Evolutionary conservation across 768 basidiomycete species (phyloP), one percentile per base, ranked within the genome.

Genomic region (Cubamyces sp.): DNA sequence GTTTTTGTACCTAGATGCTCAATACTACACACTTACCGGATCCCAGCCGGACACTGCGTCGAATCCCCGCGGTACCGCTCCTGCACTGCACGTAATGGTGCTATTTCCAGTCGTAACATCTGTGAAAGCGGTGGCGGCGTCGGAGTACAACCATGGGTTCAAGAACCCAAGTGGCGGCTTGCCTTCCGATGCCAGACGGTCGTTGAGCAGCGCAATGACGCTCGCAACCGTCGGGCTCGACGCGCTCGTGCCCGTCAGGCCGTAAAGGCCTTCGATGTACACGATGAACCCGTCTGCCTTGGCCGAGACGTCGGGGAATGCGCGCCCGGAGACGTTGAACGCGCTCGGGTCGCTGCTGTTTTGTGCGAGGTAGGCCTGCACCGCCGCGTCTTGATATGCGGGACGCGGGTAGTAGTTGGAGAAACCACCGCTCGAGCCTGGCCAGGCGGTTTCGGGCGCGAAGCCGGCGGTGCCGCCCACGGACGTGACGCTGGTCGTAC

Each of bases 181-280:
- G 0, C 72, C 71, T n/a, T 57, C 61, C 5, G 70, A 52, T 34
- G 74, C 39, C 14, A 69, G 67, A 3, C 69, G 68, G 64, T 76
- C 74, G 49, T 77, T 78, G 41, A 90, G 71, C 63, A 90, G 79
- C 11, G 87, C 78, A 12, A 90, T 74, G 53, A 91, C 75, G 23
- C 79, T 83, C 12, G 88, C 81, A 53, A 91, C 86, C 0, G 85
- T 78, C 2, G 89, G 89, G 7, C 85, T 68, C 1, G 87, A 68
- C 1, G 85, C 85, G 12, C 87, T 88, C 2, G 90, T 91, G 34
- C 90, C 90, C 0, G 59, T 64, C 1, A 75, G 64, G 25, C 69
- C 68, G 45, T 61, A 69, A 58, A 72, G 73, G 34, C 64, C 62
- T n/a, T 69, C 65, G 49, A 69, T 57, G 18, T 53, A 68, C 5